phyloP scores from a whole-genome alignment of 139 green algal genomes.

The Limnomonas spitsbergensis region DNA sequence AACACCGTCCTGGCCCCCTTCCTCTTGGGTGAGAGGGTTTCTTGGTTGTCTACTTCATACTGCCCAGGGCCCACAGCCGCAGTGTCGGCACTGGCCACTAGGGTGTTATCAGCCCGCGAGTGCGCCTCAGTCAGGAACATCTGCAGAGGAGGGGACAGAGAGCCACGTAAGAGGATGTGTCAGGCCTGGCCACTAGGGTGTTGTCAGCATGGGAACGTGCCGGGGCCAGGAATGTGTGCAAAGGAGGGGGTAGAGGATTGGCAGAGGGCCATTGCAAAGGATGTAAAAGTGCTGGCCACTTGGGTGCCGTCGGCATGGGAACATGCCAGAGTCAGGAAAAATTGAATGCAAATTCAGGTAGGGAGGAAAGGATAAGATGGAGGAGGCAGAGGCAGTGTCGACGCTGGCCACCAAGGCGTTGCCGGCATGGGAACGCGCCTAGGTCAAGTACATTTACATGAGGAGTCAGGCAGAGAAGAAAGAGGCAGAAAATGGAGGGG shows the following conservation, averaged over 20 bases:
- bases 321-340: background rate
- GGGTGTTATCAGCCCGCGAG: background rate
- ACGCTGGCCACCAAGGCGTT: too few relatives aligned
- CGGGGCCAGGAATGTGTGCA: background rate
- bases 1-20: background rate
- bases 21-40: background rate
- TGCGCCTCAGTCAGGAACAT: background rate
- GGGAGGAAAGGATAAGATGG: too few relatives aligned
- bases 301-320: background rate
- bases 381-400: too few relatives aligned
- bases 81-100: background rate
- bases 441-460: too few relatives aligned
- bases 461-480: too few relatives aligned
- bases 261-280: too few relatives aligned
- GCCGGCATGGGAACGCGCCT: too few relatives aligned
- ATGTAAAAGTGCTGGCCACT: background rate
- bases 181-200: background rate
- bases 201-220: background rate
- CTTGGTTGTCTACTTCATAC: background rate
- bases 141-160: background rate
- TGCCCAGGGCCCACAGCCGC: background rate
- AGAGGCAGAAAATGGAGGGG: too few relatives aligned
- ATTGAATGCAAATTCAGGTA: too few relatives aligned
- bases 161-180: too few relatives aligned
- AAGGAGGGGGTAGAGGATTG: background rate